Evolutionary conservation across 306 rosid genomes (phyloP).

Genomic region (Adenanthera pavonina): DNA sequence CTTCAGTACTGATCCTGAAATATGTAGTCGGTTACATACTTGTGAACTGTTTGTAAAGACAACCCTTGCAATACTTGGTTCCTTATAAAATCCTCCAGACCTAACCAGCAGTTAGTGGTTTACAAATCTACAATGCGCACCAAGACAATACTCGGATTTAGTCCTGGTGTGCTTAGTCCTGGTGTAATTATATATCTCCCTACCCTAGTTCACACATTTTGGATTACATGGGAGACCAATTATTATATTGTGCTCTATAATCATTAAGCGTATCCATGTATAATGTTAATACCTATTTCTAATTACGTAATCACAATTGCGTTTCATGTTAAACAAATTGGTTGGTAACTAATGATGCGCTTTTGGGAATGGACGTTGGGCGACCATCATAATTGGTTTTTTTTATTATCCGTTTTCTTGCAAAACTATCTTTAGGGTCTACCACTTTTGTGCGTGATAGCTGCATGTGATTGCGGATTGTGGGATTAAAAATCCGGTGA

Average conservation of each 20-base stretch:
- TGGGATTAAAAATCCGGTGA: slow-evolving; percentile 20
- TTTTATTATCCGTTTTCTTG: slow-evolving; percentile 2
- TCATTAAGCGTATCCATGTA: slow-evolving; percentile 30
- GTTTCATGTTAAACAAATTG: slow-evolving; percentile 5
- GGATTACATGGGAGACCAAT: background rate
- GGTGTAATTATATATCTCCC: background rate
- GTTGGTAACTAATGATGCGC: slow-evolving; percentile 38
- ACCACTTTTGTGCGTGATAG: slow-evolving; percentile 49
- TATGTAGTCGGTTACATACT: slow-evolving; percentile 17
- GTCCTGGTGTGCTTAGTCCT: background rate
- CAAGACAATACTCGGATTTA: background rate
- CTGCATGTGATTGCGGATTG: slow-evolving; percentile 60
- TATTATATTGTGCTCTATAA: background rate
- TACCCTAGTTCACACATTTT: background rate
- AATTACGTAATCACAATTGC: slow-evolving; percentile 6
- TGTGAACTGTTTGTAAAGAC: slow-evolving; percentile 37
- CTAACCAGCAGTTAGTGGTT: background rate
- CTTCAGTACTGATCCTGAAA: slow-evolving; percentile 18
- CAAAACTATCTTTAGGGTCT: slow-evolving; percentile 31
- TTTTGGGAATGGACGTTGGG: slow-evolving; percentile 31
- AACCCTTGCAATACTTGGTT: slow-evolving; percentile 9
- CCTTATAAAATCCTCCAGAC: slow-evolving; percentile 26
- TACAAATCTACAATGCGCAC: slow-evolving; percentile 15
- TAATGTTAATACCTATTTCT: background rate
- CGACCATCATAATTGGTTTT: slow-evolving; percentile 27